phyloP scores from a whole-genome alignment of 2,329 filamentous ascomycete genomes.

The Corinectria fuckeliana region DNA sequence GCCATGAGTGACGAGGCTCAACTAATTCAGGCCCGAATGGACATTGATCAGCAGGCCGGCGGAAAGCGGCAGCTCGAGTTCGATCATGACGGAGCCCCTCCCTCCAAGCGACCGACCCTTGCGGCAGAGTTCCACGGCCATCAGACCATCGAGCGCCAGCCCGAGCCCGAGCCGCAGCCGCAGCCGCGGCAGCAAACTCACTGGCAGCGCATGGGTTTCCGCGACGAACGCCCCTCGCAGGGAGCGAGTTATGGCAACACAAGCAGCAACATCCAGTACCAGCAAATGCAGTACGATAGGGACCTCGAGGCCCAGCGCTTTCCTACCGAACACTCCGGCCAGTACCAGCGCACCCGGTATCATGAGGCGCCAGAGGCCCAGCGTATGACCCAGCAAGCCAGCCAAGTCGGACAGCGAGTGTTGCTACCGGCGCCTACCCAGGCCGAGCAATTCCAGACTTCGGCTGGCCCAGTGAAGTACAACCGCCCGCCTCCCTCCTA shows the following conservation, averaged over 20 bases:
- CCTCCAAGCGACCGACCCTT: slow-evolving; percentile 3
- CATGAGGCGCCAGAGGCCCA: neutral
- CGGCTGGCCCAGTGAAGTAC: neutral
- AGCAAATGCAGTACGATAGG: neutral
- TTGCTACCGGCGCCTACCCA: neutral
- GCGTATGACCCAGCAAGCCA: neutral
- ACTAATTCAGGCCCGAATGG: neutral
- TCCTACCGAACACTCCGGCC: neutral
- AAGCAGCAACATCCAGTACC: neutral
- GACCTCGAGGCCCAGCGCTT: neutral
- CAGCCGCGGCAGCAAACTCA: neutral
- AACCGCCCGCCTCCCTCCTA: neutral
- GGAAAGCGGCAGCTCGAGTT: neutral
- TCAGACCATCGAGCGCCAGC: neutral
- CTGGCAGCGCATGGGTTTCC: slow-evolving; percentile 17
- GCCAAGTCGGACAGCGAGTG: neutral
- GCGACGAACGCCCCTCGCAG: neutral
- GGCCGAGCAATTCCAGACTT: too few relatives aligned
- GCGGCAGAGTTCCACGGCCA: neutral
- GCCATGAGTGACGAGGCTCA: neutral
- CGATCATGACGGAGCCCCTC: neutral
- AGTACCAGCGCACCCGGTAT: neutral
- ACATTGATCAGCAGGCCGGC: neutral
- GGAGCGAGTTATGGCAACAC: neutral
- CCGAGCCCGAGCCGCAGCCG: neutral